Conservation (phyloP, 495 filamentous ascomycete species). For the Aspergillus avenaceus region DNA sequence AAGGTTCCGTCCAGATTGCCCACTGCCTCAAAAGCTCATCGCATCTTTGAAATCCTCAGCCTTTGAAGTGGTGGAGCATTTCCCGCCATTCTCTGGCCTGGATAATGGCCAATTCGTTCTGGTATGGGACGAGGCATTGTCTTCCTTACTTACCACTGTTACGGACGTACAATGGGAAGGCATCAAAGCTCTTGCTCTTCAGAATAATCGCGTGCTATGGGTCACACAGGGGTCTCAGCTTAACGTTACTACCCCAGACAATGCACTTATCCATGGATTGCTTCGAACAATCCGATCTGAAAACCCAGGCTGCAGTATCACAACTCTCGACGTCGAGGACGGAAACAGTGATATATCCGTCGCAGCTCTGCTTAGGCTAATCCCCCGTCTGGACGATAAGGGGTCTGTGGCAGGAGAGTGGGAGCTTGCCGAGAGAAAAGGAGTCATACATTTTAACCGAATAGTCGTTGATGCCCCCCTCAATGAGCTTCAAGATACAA, state of each 20-base stretch:
- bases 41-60: too few species aligned
- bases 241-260: neutral
- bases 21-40: too few species aligned
- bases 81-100: too few species aligned
- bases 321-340: neutral
- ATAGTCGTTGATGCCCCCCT: neutral
- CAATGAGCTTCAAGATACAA: neutral
- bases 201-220: too few species aligned
- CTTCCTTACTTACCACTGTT: too few species aligned
- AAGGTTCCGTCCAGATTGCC: too few species aligned
- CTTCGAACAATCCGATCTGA: neutral
- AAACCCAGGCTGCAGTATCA: neutral
- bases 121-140: too few species aligned
- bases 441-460: neutral
- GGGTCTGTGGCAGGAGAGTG: neutral
- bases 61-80: too few species aligned
- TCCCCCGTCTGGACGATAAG: neutral
- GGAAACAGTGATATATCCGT: too few species aligned
- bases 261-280: neutral
- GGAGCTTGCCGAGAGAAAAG: neutral
- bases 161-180: too few species aligned
- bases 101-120: too few species aligned
- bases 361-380: neutral
- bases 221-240: neutral
- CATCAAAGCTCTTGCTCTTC: too few species aligned